Conservation (phyloP, 345 rosid species). For the Corchorus capsularis region DNA sequence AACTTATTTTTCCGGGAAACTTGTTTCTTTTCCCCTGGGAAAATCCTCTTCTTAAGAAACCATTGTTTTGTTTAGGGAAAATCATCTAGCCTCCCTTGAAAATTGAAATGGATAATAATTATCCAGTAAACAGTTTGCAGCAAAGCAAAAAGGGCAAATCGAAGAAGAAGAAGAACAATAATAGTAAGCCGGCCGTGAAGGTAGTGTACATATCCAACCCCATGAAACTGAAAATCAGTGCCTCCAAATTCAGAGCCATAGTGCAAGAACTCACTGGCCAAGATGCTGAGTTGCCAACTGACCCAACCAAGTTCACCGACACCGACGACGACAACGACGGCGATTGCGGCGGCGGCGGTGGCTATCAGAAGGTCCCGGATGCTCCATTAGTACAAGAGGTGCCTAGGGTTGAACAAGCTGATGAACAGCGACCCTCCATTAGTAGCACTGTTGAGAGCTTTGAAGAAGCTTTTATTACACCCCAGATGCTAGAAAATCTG, state of each 20-base stretch:
- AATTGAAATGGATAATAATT: neutral
- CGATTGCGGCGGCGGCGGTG: neutral
- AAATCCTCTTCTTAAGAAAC: neutral
- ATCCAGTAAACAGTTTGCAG: neutral
- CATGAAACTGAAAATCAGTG: slow-evolving; percentile 33
- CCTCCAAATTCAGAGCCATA: slow-evolving; percentile 31
- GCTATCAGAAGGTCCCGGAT: neutral
- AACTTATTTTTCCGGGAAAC: neutral
- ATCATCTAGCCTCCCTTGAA: too few relatives aligned
- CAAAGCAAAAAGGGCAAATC: slow-evolving; percentile 23
- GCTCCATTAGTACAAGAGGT: neutral
- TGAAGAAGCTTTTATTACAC: too few relatives aligned
- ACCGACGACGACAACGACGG: neutral
- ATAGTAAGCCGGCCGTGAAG: slow-evolving; percentile 17
- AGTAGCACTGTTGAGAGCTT: too few relatives aligned
- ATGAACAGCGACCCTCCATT: too few relatives aligned
- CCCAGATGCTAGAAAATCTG: too few relatives aligned
- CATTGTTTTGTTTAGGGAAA: too few relatives aligned
- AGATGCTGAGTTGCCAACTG: slow-evolving; percentile 25
- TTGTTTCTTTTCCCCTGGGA: too few relatives aligned
- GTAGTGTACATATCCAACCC: slow-evolving; percentile 42
- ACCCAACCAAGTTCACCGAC: slow-evolving; percentile 16
- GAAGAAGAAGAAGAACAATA: slow-evolving; percentile 18
- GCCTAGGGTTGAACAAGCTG: neutral
- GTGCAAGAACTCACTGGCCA: slow-evolving; percentile 40